phyloP scores from a whole-genome alignment of 129 eudicot genomes.

The Saposhnikovia divaricata region DNA sequence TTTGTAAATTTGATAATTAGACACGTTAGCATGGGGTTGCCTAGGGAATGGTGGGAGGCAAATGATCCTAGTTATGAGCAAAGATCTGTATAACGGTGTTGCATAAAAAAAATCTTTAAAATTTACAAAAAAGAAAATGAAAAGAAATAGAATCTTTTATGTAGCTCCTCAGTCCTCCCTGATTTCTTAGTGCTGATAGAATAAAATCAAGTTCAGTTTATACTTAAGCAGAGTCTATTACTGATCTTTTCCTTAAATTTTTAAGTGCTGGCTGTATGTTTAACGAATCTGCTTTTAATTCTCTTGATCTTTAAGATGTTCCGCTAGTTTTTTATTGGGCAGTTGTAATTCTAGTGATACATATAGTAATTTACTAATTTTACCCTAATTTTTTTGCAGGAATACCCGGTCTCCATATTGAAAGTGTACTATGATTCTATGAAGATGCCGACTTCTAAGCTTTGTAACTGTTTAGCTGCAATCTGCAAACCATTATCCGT shows the following conservation, averaged over 20 bases:
- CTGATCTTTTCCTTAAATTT: too few relatives aligned
- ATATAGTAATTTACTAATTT: not conserved
- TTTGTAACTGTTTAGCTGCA: not conserved
- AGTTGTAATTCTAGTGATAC: not conserved
- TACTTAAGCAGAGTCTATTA: too few relatives aligned
- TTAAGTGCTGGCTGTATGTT: not conserved
- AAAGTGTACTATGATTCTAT: not conserved
- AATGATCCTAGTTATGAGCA: not conserved
- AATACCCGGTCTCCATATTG: not conserved
- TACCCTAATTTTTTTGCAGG: constrained; percentile 6
- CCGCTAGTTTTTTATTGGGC: not conserved
- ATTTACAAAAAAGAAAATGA: too few relatives aligned
- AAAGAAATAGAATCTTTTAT: not conserved
- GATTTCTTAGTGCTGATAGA: too few relatives aligned
- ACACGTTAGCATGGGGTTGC: not conserved
- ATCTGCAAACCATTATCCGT: constrained; percentile 5
- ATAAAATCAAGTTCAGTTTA: too few relatives aligned
- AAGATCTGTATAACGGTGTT: not conserved
- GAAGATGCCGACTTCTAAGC: constrained; percentile 8
- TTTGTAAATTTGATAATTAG: not conserved
- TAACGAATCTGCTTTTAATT: not conserved
- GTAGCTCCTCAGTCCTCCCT: not conserved
- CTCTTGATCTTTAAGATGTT: not conserved
- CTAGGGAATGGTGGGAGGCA: not conserved
- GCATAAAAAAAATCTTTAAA: not conserved